Evolutionary conservation across 495 filamentous ascomycete genomes (phyloP).

Genomic region (Neurospora sp.): DNA sequence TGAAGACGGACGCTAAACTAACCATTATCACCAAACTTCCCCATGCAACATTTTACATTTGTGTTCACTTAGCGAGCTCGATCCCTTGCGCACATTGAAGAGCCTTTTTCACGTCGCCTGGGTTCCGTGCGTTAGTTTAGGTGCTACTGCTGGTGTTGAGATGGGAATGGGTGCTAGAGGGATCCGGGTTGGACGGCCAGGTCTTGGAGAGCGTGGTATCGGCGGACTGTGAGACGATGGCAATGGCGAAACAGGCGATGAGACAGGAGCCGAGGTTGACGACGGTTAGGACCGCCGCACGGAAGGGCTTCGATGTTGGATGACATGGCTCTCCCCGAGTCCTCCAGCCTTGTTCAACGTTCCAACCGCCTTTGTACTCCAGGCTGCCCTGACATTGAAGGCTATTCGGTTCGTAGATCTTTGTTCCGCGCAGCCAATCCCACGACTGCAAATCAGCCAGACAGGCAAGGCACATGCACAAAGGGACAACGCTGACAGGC

Average conservation of each 20-base stretch:
- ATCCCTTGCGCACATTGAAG: too few species aligned
- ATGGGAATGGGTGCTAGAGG: too few species aligned
- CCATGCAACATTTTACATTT: too few species aligned
- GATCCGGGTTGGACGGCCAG: neutral
- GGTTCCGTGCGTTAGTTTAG: too few species aligned
- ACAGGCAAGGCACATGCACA: slow-evolving; percentile 21
- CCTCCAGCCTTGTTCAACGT: neutral
- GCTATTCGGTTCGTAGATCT: neutral
- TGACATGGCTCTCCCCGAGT: neutral
- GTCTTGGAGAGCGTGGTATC: slow-evolving; percentile 72
- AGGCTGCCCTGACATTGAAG: neutral
- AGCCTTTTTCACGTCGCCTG: too few species aligned
- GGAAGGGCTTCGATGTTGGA: neutral
- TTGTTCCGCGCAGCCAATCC: slow-evolving; percentile 7
- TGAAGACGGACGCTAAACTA: too few species aligned
- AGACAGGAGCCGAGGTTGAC: slow-evolving; percentile 95
- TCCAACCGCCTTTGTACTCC: neutral
- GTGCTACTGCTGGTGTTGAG: too few species aligned
- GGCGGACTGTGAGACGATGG: slow-evolving; percentile 91
- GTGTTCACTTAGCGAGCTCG: too few species aligned
- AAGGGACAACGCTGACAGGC: slow-evolving; percentile 19
- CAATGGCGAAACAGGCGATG: slow-evolving; percentile 94
- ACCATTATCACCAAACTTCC: too few species aligned
- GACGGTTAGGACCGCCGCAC: slow-evolving; percentile 52
- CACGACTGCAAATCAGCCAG: slow-evolving; percentile 6